Conservation (phyloP, 2,329 filamentous ascomycete genomes). For the Colletotrichum tofieldiae region DNA sequence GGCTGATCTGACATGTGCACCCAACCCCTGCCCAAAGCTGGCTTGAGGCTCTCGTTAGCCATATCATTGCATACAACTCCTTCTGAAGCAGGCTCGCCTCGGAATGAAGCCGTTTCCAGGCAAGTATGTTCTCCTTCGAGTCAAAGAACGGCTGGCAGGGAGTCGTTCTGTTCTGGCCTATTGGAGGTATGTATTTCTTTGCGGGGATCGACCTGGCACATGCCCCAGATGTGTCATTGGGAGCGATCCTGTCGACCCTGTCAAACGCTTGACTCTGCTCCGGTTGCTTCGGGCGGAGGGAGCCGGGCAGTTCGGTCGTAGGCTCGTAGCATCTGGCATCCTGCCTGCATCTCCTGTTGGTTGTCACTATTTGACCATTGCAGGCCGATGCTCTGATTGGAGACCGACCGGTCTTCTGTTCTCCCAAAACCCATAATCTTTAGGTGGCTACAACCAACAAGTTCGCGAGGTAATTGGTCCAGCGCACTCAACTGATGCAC, state of each 20-base stretch:
- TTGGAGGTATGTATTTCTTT: neutral
- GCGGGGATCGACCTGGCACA: constrained; percentile 20
- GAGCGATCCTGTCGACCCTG: neutral
- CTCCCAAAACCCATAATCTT: neutral
- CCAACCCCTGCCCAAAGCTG: neutral
- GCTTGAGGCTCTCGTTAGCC: constrained; percentile 1
- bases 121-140: neutral
- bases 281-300: constrained; percentile 30
- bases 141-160: constrained; percentile 9
- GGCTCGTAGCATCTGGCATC: neutral
- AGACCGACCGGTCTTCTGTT: constrained; percentile 1
- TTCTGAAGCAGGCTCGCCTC: neutral
- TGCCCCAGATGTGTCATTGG: constrained; percentile 7
- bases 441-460: constrained; percentile 19
- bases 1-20: neutral
- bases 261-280: constrained; percentile 18
- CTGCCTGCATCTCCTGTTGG: neutral
- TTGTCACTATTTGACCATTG: neutral
- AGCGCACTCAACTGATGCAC: constrained; percentile 1
- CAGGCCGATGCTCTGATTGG: constrained; percentile 3
- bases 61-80: neutral
- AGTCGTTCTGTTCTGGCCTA: neutral
- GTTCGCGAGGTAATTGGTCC: constrained; percentile 7
- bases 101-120: neutral
- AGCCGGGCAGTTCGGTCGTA: constrained; percentile 14